These are phyloP conservation scores for Dentipellis fragilis DNA, from an alignment of 768 basidiomycete genomes.

Conservation along the genomic window DNA sequence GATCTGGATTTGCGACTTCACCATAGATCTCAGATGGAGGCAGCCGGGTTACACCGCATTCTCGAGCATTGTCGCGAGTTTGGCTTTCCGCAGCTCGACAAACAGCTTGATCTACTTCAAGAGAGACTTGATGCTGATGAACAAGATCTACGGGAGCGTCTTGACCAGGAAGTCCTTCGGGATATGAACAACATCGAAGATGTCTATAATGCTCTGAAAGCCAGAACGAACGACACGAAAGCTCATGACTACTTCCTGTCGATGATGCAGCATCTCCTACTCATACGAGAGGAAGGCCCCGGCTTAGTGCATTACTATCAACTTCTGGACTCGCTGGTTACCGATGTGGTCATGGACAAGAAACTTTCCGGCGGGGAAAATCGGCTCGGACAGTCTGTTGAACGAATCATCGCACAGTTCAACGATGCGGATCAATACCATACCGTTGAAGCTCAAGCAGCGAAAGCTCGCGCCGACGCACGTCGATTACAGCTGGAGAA, in stretches of 20 bases:
- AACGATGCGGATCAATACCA: slow-evolving; percentile 83
- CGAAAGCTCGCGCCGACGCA: slow-evolving; percentile 52
- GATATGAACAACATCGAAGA: slow-evolving; percentile 78
- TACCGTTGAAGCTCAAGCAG: slow-evolving; percentile 67
- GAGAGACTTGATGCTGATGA: slow-evolving; percentile 66
- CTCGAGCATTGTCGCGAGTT: slow-evolving; percentile 60
- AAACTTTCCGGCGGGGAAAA: slow-evolving; percentile 78
- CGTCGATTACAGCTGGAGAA: slow-evolving; percentile 72
- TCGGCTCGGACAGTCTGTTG: slow-evolving; percentile 82
- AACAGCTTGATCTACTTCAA: slow-evolving; percentile 53
- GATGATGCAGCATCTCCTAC: slow-evolving; percentile 88
- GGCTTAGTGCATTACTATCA: slow-evolving; percentile 83
- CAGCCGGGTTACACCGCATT: slow-evolving; percentile 70
- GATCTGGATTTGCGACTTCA: slow-evolving; percentile 82
- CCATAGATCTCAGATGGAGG: slow-evolving; percentile 83
- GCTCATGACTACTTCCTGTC: slow-evolving; percentile 82
- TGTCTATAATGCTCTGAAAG: slow-evolving; percentile 72
- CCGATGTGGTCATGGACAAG: slow-evolving; percentile 88
- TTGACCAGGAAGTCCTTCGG: slow-evolving; percentile 67
- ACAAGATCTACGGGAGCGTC: slow-evolving; percentile 53
- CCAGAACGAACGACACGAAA: slow-evolving; percentile 67
- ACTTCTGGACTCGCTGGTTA: slow-evolving; percentile 80
- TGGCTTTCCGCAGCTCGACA: slow-evolving; percentile 53
- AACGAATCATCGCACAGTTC: slow-evolving; percentile 79
- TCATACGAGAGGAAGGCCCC: slow-evolving; percentile 83